A percentile compares a stretch with the other conserved stretches of the same genome.
Conservation (phyloP, 352 stramenopile genomes). For the Phytophthora capsici region DNA sequence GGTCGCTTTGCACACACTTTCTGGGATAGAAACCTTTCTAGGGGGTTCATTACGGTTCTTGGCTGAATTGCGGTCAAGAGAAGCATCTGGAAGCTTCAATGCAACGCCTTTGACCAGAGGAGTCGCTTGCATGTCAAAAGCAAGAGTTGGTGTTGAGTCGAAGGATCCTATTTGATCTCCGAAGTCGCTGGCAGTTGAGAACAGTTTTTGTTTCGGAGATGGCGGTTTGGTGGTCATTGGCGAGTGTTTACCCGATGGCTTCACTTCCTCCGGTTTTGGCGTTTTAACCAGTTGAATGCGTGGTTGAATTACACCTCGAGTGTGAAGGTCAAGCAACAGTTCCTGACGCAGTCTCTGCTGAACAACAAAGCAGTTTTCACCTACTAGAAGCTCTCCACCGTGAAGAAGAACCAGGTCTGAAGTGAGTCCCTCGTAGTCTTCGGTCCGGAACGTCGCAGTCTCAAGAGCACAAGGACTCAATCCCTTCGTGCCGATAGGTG, state of each 20-base stretch:
- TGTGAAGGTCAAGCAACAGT: conserved; percentile 46
- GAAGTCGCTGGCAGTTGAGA: conserved; percentile 29
- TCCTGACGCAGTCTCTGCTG: conserved; percentile 49
- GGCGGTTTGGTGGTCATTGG: conserved; percentile 2
- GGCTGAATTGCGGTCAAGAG: neutral
- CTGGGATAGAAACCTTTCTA: conserved; percentile 3
- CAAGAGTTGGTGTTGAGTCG: conserved; percentile 45
- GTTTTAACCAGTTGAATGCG: conserved; percentile 41
- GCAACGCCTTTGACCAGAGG: conserved; percentile 55
- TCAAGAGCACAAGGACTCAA: neutral
- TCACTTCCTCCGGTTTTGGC: conserved; percentile 10
- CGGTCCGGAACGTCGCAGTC: conserved; percentile 49
- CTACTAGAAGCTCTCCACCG: conserved; percentile 52
- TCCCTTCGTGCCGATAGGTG: conserved; percentile 2
- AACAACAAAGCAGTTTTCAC: conserved; percentile 62
- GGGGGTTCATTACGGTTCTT: neutral
- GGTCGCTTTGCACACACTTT: conserved; percentile 18
- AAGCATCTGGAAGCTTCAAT: conserved; percentile 25
- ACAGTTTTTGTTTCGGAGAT: neutral
- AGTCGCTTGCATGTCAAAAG: conserved; percentile 50
- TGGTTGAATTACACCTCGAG: conserved; percentile 43
- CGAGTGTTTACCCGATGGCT: neutral
- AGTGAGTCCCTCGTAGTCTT: conserved; percentile 61
- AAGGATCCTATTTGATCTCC: conserved; percentile 46
- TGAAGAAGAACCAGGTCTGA: conserved; percentile 56